These are phyloP conservation scores for Aspergillus brunneoviolaceus DNA, from an alignment of 2,329 filamentous ascomycete genomes.

Conservation along the genomic window DNA sequence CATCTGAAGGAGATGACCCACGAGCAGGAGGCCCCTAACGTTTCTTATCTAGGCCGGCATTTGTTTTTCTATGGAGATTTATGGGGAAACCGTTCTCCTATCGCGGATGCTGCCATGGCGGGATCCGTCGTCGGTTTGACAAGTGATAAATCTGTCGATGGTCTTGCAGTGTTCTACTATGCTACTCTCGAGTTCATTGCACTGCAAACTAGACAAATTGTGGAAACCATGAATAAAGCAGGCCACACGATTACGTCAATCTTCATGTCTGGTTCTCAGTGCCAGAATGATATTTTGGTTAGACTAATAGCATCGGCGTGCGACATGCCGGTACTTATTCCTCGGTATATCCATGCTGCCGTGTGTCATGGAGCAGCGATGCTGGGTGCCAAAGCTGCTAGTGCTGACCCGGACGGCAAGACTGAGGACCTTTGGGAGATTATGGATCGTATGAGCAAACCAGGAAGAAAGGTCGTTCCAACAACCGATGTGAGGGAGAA, in stretches of 20 bases:
- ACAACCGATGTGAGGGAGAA: conserved; percentile 71
- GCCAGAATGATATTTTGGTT: conserved; percentile 93
- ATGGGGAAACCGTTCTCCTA: conserved; percentile 92
- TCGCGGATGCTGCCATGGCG: conserved; percentile 91
- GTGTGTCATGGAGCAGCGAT: conserved; percentile 98
- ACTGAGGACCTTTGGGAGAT: conserved; percentile 91
- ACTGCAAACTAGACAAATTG: conserved; percentile 91
- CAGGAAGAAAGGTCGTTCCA: conserved; percentile 78
- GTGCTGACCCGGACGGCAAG: conserved; percentile 70
- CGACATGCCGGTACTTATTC: conserved; percentile 88
- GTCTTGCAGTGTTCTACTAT: conserved; percentile 89
- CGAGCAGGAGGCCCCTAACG: conserved; percentile 67
- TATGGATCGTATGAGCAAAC: conserved; percentile 97
- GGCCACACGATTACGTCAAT: conserved; percentile 88
- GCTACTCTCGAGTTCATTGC: conserved; percentile 98
- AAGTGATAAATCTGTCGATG: conserved; percentile 81
- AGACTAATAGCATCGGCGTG: conserved; percentile 86
- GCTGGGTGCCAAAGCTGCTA: conserved; percentile 96
- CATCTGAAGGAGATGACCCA: conserved; percentile 76
- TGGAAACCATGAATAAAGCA: conserved; percentile 87
- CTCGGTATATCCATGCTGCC: conserved; percentile 88
- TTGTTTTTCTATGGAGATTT: conserved; percentile 99
- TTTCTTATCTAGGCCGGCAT: conserved; percentile 85
- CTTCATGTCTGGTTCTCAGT: conserved; percentile 98
- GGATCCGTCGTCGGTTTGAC: conserved; percentile 84